These are phyloP conservation scores for Saturnispora halmiae DNA, from an alignment of 805 yeast genomes.

Conservation along the genomic window DNA sequence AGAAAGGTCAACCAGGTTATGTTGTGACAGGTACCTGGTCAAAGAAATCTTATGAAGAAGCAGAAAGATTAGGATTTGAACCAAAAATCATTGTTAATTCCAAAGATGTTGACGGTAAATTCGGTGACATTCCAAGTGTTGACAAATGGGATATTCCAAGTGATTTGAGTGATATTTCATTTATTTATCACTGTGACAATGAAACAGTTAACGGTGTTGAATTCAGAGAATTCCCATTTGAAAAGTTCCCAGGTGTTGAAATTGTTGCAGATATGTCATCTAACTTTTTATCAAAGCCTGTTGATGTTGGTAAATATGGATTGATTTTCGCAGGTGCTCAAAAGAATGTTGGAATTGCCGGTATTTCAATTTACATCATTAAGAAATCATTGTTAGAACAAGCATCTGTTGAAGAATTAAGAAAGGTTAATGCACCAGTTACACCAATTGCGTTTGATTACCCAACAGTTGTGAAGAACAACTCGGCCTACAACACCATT, in stretches of 20 bases:
- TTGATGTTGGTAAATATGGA: conserved; percentile 82
- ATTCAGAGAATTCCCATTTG: conserved; percentile 43
- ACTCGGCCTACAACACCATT: conserved; percentile 91
- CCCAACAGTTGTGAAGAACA: conserved; percentile 77
- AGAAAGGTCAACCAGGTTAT: conserved; percentile 74
- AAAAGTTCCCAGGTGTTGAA: conserved; percentile 59
- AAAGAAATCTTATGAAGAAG: conserved; percentile 79
- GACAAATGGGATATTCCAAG: conserved; percentile 53
- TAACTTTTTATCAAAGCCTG: conserved; percentile 69
- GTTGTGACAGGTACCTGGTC: conserved; percentile 94
- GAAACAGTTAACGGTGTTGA: conserved; percentile 97
- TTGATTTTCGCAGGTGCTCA: conserved; percentile 97
- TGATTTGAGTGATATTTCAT: conserved; percentile 64
- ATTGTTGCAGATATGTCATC: conserved; percentile 94
- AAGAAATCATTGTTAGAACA: conserved; percentile 69
- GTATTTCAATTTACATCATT: conserved; percentile 84
- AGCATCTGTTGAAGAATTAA: conserved; percentile 54
- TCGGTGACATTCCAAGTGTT: conserved; percentile 56
- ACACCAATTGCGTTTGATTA: conserved; percentile 85
- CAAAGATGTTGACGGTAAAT: conserved; percentile 48
- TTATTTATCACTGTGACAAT: conserved; percentile 86
- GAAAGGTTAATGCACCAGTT: conserved; percentile 55
- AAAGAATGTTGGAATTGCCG: conserved; percentile 95
- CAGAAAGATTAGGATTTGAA: conserved; percentile 70
- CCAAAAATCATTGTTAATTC: conserved; percentile 62